Evolutionary conservation across 1,284 basidiomycete genomes (phyloP).

Genomic region (Singerocomus rubriflavus): DNA sequence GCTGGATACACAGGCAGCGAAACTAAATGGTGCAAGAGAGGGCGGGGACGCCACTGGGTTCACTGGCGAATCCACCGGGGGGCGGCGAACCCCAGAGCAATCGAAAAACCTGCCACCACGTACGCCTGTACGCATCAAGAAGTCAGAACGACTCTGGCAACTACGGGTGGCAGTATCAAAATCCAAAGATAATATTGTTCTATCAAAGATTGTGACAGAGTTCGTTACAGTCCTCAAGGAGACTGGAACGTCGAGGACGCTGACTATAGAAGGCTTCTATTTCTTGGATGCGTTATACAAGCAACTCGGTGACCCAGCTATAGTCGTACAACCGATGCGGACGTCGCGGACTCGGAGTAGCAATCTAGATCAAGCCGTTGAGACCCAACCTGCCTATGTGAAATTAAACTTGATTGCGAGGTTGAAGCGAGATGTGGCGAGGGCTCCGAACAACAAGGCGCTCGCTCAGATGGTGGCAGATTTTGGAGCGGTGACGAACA

Average conservation of each 20-base stretch:
- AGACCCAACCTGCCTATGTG: constrained; percentile 43
- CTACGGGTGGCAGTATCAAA: constrained; percentile 42
- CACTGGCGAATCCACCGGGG: constrained; percentile 44
- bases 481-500: constrained; percentile 63
- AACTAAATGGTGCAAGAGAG: constrained; percentile 30
- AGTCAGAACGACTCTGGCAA: constrained; percentile 51
- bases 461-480: constrained; percentile 63
- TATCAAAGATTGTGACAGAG: constrained; percentile 52
- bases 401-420: constrained; percentile 58
- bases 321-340: constrained; percentile 53
- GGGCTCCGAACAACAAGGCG: constrained; percentile 48
- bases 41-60: constrained; percentile 44
- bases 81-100: constrained; percentile 27
- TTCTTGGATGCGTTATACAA: constrained; percentile 67
- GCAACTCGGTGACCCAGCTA: constrained; percentile 63
- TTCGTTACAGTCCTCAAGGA: constrained; percentile 58
- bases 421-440: constrained; percentile 50
- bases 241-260: constrained; percentile 59
- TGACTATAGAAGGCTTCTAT: constrained; percentile 68
- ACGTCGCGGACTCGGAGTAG: constrained; percentile 41
- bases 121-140: constrained; percentile 39
- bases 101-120: constrained; percentile 23
- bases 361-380: constrained; percentile 32
- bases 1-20: constrained; percentile 35
- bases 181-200: constrained; percentile 51